Evolutionary conservation across 371 early-diverging fungal genomes (phyloP), one percentile per base, ranked within the genome.

Genomic region (Syncephalastrum sp.): DNA sequence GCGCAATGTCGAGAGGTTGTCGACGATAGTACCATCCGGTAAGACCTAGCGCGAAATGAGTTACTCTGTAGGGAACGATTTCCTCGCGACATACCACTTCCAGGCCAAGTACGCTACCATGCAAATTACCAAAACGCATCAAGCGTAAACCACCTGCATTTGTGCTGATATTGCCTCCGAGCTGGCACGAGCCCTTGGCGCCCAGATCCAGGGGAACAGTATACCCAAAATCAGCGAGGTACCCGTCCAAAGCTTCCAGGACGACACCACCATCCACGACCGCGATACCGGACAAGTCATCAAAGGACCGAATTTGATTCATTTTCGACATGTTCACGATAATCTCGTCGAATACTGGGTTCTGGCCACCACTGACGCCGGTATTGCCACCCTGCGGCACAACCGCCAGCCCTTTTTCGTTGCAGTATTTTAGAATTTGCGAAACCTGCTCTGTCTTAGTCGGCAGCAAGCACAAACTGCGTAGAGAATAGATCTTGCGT

Each of bases 321-420:
- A 97, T 84, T 59, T 81, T 81, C 50, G 76, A 74, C 64, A 84
- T 78, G 52, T 81, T 86, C 46, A 97, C 54, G 41, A 97, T 80
- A 50, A 97, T 82, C 66, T 97, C 97, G 57, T 97, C 97, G 71
- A 90, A 89, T 1, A 96, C 91, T 1, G 96, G 91, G 3, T 93
- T 89, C 41, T 86, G 81, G 8, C 96, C 96, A 50, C 95, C 74
- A 46, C 86, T 86, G 10, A 91, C 77, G 16, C 95, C 95, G 0
- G 95, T 96, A 70, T 96, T 96, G 33, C 96, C 97, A 48, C 97
- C 97, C 69, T 97, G 97, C 12, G 96, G 95, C 4, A 92, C 93
- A 19, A 97, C 90, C 0, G 93, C 95, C 15, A 97, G 67, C 56
- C 51, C 63, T 29, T 86, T 59, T 10, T 79, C 79, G 64, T 92